Evolutionary conservation across 192 early-diverging fungal species (phyloP).

Genomic region (Cladochytrium replicatum): DNA sequence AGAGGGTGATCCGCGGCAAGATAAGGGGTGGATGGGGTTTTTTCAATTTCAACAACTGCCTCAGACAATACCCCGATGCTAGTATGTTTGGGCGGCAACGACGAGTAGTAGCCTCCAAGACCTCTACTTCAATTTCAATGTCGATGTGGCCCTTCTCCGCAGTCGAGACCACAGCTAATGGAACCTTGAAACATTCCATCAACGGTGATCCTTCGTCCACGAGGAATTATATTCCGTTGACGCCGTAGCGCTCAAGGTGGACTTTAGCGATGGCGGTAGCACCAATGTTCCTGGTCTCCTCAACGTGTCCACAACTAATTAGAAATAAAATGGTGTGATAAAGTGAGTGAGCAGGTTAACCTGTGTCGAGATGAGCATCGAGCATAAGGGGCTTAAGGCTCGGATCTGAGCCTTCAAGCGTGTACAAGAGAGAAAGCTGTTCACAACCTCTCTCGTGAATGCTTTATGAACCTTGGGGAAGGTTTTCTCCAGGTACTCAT

Average conservation of each 20-base stretch:
- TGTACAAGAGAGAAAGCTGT: conserved; percentile 29
- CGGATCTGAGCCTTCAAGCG: conserved; percentile 17
- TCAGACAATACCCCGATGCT: conserved; percentile 21
- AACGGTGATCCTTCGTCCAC: conserved; percentile 29
- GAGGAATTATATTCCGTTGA: conserved; percentile 15
- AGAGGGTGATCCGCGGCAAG: conserved; percentile 18
- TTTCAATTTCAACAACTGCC: conserved; percentile 16
- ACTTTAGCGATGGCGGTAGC: conserved; percentile 4
- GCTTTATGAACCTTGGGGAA: too few relatives aligned
- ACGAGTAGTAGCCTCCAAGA: conserved; percentile 28
- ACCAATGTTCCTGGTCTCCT: conserved; percentile 27
- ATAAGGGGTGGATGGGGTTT: conserved; percentile 3
- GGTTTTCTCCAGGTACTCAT: too few relatives aligned
- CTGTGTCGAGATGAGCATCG: conserved; percentile 20
- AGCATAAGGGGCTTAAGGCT: conserved; percentile 19
- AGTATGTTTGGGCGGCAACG: conserved; percentile 30
- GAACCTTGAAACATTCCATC: neutral
- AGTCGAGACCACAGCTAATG: conserved; percentile 14
- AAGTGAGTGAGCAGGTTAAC: conserved; percentile 9
- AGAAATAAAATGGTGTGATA: conserved; percentile 19
- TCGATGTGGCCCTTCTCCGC: conserved; percentile 25
- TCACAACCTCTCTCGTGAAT: conserved; percentile 13
- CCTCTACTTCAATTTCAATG: conserved; percentile 11
- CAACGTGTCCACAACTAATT: conserved; percentile 27
- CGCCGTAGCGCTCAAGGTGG: conserved; percentile 3